Evolutionary conservation across 306 rosid genomes (phyloP).

Genomic region (Myrica gale): DNA sequence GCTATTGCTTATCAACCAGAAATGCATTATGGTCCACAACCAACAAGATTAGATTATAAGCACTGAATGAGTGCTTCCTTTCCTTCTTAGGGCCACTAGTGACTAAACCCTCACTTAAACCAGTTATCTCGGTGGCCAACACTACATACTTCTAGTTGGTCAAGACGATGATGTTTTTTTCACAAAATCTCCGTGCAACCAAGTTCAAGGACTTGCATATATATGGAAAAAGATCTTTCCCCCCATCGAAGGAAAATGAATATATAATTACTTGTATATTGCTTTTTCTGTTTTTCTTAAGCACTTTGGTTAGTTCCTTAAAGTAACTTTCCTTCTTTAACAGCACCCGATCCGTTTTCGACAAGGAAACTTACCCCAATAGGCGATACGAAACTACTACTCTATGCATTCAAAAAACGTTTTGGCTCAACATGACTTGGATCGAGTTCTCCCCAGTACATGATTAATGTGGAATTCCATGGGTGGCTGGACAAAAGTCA

Average conservation of each 20-base stretch:
- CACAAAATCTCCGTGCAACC: not conserved
- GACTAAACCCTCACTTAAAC: conserved; percentile 11
- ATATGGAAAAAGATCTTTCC: not conserved
- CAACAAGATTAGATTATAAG: conserved; percentile 16
- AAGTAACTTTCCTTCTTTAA: no score
- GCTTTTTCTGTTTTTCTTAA: no score
- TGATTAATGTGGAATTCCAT: no score
- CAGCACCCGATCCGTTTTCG: no score
- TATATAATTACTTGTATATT: no score
- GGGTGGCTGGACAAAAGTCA: no score
- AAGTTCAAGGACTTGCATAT: not conserved
- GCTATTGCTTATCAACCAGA: conserved; percentile 1
- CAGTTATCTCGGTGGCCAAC: conserved; percentile 4
- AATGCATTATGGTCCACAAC: conserved; percentile 29
- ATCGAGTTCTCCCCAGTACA: no score
- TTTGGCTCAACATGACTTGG: no score
- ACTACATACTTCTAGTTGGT: not conserved
- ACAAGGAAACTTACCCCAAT: no score
- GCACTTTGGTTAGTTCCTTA: no score
- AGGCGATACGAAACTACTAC: no score
- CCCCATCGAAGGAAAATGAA: not conserved
- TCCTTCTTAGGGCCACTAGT: conserved; percentile 21
- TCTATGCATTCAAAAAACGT: no score
- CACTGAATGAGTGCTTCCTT: conserved; percentile 18
- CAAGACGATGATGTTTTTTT: not conserved